Base-by-base conservation (phyloP, 169 alveolate genomes). In the Babesia caballi region DNA sequence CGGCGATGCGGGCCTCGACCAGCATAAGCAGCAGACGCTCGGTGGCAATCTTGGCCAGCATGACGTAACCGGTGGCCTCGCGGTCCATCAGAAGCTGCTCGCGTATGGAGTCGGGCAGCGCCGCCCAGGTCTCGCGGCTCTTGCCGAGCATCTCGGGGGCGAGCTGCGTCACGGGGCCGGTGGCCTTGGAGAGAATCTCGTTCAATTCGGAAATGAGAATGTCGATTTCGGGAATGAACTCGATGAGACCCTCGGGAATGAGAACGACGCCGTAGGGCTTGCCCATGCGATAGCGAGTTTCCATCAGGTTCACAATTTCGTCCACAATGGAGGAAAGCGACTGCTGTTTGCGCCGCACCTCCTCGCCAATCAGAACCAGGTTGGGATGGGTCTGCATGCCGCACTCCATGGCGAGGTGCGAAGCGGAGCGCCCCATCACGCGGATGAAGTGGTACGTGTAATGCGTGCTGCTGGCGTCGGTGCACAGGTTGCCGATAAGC, bases 361-460 rank as follows among this genome's bases (percentile, higher is more conserved):
- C 97, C 77, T 97, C 99, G 19, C 99, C 98, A 5, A 97, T 90
- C 32, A 96, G 81, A 21, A 95, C 96, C 44, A 92, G 68, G 88
- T 96, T 96, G 19, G 98, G 97, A 63, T 95, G 94, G 14, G 99
- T 95, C 72, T 94, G 96, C 66, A 97, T 80, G 19, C 98, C 99
- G 49, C 97, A 95, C 88, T 97, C 99, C 44, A 97, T 80, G 21
- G 98, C 98, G 57, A 97, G 91, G 75, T 96, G 98, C 33, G 99
- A 95, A 4, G 99, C 99, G n/a, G 98, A 92, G 33, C 99, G 91
- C 8, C 99, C 99, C 99, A 97, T 97, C 38, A 97, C 94, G 47
- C 99, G 94, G 53, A 96, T 96, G 47, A 97, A 96, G 81, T 97
- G 99, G 91, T 96, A 97, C 66, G 93, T 94, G 78, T 92, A 91